A percentile compares a stretch with the other conserved stretches of the same genome.
phyloP scores from a whole-genome alignment of 2,329 filamentous ascomycete species.

The Ophiosphaerella narmari region DNA sequence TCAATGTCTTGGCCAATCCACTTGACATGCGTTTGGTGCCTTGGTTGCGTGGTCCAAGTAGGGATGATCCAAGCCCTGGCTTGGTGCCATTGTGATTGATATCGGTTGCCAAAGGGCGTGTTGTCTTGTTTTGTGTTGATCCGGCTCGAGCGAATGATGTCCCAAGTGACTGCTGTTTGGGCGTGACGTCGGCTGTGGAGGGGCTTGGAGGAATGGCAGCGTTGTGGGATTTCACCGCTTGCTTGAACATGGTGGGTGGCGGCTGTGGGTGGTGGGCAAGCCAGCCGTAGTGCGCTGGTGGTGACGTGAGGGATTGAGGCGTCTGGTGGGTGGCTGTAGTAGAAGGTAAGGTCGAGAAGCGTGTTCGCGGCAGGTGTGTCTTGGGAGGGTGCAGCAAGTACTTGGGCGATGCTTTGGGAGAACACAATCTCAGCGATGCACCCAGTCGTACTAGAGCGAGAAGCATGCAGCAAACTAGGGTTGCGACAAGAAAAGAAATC shows the following conservation, averaged over 20 bases:
- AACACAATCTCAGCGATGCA: constrained; percentile 42
- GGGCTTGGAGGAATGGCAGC: constrained; percentile 26
- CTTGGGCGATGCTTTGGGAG: constrained; percentile 24
- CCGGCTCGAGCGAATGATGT: constrained; percentile 49
- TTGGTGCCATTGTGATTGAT: constrained; percentile 30
- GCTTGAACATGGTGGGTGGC: constrained; percentile 44
- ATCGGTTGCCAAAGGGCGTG: constrained; percentile 41
- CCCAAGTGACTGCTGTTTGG: constrained; percentile 37
- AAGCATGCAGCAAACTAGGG: constrained; percentile 47
- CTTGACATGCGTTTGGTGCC: constrained; percentile 53
- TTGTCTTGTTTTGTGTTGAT: constrained; percentile 34
- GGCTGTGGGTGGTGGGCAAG: constrained; percentile 22
- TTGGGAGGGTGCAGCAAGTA: constrained; percentile 19
- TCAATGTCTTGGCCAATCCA: constrained; percentile 52
- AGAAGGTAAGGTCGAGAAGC: constrained; percentile 15
- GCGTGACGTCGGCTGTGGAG: constrained; percentile 26
- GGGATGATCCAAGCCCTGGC: constrained; percentile 1
- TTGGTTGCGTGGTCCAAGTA: constrained; percentile 18
- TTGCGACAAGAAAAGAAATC: constrained; percentile 29
- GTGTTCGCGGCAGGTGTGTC: constrained; percentile 27
- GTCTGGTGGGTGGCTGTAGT: not conserved
- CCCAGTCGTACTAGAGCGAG: constrained; percentile 29
- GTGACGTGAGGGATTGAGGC: constrained; percentile 1
- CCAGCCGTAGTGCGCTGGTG: constrained; percentile 17
- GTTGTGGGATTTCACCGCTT: constrained; percentile 48